Evolutionary conservation across 1,284 basidiomycete genomes (phyloP), one percentile per base, ranked within the genome.

Genomic region (Leccinum subspadiceum): DNA sequence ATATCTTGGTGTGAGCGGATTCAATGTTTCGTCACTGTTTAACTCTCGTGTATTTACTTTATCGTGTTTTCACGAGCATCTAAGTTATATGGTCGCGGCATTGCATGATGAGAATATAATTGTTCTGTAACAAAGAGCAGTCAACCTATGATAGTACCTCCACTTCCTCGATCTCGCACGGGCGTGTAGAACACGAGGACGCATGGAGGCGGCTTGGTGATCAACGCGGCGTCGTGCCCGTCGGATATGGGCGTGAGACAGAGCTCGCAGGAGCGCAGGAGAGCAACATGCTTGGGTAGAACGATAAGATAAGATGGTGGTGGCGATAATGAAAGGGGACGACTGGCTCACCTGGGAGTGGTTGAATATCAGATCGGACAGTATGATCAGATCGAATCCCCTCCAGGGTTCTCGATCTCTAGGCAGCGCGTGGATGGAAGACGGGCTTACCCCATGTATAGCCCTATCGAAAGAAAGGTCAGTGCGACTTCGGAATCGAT

Each of bases 361-460:
- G 64, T 92, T 96, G 76, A 96, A 96, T 29, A 96, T 84, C 37
- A 98, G 84, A 75, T 98, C 96, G 1, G 93, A 96, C 55, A 98
- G 81, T 59, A 98, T 87, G 62, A 98, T 83, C 12, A 96, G 70
- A 68, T 97, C 88, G 66, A 92, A 98, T 49, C 75, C 71, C 10
- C 64, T 67, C 56, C 60, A 60, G 10, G 60, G 6, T 24, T 66
- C 65, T 24, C 60, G 66, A 39, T 62, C 57, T 24, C 59, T 46
- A 26, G 65, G 64, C 1, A 85, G 69, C 6, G 74, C 64, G 0
- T 75, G 73, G 0, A 90, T 70, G 20, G 26, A 26, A 98, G 76
- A 88, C 78, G 2, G 87, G 74, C n/a, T 82, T 80, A 0, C 96
- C 96, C 96, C 96, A 98, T 1, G 93, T 85, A 71, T 94, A 96